Percentiles rank a stretch among this genome's conserved stretches.
These are phyloP conservation scores for Neurospora sp. DNA, from an alignment of 2,329 filamentous ascomycete genomes.

Conservation along the genomic window DNA sequence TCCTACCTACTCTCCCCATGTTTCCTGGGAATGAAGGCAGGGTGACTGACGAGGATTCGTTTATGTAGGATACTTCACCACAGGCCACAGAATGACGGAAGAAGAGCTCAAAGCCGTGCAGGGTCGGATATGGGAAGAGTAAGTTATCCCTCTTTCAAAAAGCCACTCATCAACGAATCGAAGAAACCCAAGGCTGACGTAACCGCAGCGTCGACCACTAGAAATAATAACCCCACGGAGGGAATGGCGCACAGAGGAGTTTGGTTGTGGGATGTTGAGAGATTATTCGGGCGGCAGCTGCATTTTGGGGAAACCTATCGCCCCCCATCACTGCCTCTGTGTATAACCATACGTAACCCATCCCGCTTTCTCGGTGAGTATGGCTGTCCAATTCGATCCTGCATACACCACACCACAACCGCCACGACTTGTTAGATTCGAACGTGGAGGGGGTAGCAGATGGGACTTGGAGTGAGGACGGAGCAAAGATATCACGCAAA, in stretches of 20 bases:
- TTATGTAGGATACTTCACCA: conserved; percentile 62
- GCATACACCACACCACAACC: background rate
- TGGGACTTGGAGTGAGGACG: background rate
- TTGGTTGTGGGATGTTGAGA: background rate
- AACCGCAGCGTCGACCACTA: conserved; percentile 20
- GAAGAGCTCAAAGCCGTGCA: conserved; percentile 80
- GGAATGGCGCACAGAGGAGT: background rate
- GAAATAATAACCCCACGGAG: background rate
- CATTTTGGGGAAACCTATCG: background rate
- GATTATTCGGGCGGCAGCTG: background rate
- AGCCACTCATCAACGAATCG: conserved; percentile 10
- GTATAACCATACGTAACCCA: background rate
- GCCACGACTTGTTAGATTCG: background rate
- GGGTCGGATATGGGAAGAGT: conserved; percentile 86
- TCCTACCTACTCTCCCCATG: conserved; percentile 3
- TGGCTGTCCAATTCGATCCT: background rate
- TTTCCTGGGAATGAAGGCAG: conserved; percentile 6
- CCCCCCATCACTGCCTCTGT: background rate
- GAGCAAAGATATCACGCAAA: background rate
- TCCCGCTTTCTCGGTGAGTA: background rate
- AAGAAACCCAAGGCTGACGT: conserved; percentile 19
- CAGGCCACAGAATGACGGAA: conserved; percentile 78
- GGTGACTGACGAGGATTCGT: conserved; percentile 18
- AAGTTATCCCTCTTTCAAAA: conserved; percentile 24
- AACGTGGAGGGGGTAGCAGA: background rate